Percentiles rank a stretch among this genome's conserved stretches.
These are phyloP conservation scores for Beta vulgaris DNA, from an alignment of 148 eudicot species.

Conservation along the genomic window DNA sequence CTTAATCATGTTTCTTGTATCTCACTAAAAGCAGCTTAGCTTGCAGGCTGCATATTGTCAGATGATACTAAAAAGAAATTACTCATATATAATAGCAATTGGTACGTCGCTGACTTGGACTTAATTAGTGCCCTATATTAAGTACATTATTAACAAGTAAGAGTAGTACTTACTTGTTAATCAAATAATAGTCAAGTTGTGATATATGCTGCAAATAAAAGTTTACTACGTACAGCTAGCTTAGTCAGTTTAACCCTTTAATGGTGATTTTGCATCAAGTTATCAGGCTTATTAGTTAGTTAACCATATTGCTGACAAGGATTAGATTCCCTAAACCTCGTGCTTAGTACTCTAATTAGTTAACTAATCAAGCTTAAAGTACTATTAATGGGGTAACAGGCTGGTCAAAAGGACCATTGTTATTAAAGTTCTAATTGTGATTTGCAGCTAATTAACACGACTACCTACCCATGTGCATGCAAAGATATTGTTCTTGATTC, in stretches of 20 bases:
- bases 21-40: background rate
- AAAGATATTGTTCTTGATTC: constrained; percentile 24
- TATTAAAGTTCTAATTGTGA: constrained; percentile 13
- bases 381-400: constrained; percentile 24
- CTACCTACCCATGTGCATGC: constrained; percentile 21
- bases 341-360: constrained; percentile 5
- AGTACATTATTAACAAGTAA: background rate
- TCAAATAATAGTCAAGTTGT: background rate
- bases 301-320: constrained; percentile 17
- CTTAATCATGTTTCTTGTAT: constrained; percentile 23
- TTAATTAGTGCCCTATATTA: constrained; percentile 9
- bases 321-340: constrained; percentile 25
- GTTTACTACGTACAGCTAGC: background rate
- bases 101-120: constrained; percentile 1
- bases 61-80: too few species aligned
- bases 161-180: background rate
- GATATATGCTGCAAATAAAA: background rate
- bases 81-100: too few species aligned
- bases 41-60: constrained; percentile 2
- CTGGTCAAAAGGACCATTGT: constrained; percentile 25
- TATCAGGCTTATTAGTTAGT: background rate
- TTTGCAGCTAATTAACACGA: constrained; percentile 8
- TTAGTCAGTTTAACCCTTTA: constrained; percentile 3
- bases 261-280: constrained; percentile 5
- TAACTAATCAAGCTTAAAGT: background rate